A percentile compares a stretch with the other conserved stretches of the same genome.
Conservation (phyloP, 208 protist species). For the Acanthamoeba lenticulata region DNA sequence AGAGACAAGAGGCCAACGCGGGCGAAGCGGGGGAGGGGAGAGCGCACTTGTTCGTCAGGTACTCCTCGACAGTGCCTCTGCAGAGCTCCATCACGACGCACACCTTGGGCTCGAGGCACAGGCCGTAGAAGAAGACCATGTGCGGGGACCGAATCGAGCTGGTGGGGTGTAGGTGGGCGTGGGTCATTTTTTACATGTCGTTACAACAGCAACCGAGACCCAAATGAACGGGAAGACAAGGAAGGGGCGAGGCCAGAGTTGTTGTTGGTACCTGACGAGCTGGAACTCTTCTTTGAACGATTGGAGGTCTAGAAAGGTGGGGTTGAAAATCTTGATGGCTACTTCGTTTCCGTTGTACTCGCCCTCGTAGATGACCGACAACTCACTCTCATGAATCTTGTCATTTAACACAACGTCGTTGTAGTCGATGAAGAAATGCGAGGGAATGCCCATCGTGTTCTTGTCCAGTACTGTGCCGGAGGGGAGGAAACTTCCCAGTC, state of each 20-base stretch:
- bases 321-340: conserved; percentile 33
- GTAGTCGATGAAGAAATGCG: background rate
- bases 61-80: background rate
- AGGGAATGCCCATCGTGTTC: background rate
- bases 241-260: background rate
- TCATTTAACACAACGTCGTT: conserved; percentile 11
- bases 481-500: background rate
- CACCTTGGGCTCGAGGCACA: conserved; percentile 38
- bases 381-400: conserved; percentile 29
- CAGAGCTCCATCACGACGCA: conserved; percentile 57
- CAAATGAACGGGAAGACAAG: background rate
- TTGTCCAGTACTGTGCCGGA: background rate
- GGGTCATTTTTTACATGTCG: too few relatives aligned
- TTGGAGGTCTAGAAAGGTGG: background rate
- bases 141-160: conserved; percentile 31
- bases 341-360: conserved; percentile 19
- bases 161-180: background rate
- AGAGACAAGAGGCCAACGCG: background rate
- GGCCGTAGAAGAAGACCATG: conserved; percentile 47
- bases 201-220: background rate
- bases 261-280: background rate
- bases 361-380: conserved; percentile 36
- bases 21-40: background rate
- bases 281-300: conserved; percentile 25
- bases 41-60: background rate